Base-by-base conservation (phyloP, 805 yeast species). In the Saturnispora hagleri region DNA sequence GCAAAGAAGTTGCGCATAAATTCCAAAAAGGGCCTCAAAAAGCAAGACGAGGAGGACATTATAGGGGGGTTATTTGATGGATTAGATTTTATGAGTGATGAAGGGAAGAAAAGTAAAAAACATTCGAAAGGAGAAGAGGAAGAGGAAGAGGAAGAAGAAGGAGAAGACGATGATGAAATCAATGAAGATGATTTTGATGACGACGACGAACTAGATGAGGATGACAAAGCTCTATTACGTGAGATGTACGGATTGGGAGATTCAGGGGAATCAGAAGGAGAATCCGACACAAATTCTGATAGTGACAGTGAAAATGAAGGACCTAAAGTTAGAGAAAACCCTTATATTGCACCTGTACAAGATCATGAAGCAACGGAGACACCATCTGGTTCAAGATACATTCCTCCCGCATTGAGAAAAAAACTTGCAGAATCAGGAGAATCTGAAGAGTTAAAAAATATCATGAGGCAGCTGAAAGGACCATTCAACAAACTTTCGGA, bases 401-500 rank as follows among this genome's bases (percentile, higher is more conserved):
- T 91, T 15, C 98, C 99, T 1, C 99, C 98, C 0, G 89, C 96
- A 0, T 66, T 86, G 52, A 76, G 98, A 53, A 74, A 79, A 44
- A 75, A 73, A 59, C 55, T 75, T 53, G 75, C 73, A 47, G 43
- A 36, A 3, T 60, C 58, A 0, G 67, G 61, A 3, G 72, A 69
- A 2, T 69, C 77, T 20, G 80, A 76, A 53, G 80, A 75, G 51
- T 62, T 72, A 7, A 47, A 70, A 3, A 76, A 73, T 36, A 69
- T 90, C 36, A 75, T 76, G 50, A 79, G 81, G 58, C 69, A 80
- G 5, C 76, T 90, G 46, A 93, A 89, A 60, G 90, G 97, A 53
- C 81, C 89, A 1, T 71, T 93, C 60, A 93, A 93, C 65, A 84
- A 82, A 65, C 73, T 93, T n/a, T 86, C 97, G 1, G 98, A 91